A percentile compares a stretch with the other conserved stretches of the same genome.
Conservation (phyloP, 352 stramenopile genomes). For the Pythium plurisporium region DNA sequence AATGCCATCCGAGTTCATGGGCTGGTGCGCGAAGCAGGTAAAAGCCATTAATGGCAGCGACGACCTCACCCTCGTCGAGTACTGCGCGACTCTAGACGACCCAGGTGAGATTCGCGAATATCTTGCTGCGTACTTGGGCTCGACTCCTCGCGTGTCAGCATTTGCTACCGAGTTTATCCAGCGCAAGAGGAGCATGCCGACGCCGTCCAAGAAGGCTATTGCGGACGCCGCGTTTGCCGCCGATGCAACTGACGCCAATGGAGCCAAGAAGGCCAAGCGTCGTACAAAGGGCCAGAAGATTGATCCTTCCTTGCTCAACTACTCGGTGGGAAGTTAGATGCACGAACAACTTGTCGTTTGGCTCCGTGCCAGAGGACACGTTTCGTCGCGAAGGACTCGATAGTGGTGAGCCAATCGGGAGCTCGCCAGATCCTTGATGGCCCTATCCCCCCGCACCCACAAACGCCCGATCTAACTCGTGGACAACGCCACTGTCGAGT, state of each 20-base stretch:
- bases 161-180: conserved; percentile 97
- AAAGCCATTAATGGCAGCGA: conserved; percentile 68
- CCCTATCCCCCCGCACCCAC: not conserved
- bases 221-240: conserved; percentile 14
- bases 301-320: conserved; percentile 72
- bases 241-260: conserved; percentile 30
- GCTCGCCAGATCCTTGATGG: conserved; percentile 1
- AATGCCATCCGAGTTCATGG: conserved; percentile 71
- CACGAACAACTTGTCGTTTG: not conserved
- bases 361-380: not conserved
- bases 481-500: not conserved
- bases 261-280: conserved; percentile 56
- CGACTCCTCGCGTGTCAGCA: conserved; percentile 93
- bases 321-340: conserved; percentile 44
- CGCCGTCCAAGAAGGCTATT: conserved; percentile 33
- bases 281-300: conserved; percentile 66
- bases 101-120: conserved; percentile 94
- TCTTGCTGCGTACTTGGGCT: conserved; percentile 95
- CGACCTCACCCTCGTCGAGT: conserved; percentile 88
- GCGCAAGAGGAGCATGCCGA: conserved; percentile 74
- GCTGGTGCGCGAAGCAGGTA: conserved; percentile 75
- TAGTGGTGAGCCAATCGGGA: conserved; percentile 3
- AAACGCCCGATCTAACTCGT: not conserved
- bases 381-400: not conserved
- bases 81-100: conserved; percentile 94